Conservation (phyloP, 1,139 yeast genomes). For the Casaregolazyma lundiana region DNA sequence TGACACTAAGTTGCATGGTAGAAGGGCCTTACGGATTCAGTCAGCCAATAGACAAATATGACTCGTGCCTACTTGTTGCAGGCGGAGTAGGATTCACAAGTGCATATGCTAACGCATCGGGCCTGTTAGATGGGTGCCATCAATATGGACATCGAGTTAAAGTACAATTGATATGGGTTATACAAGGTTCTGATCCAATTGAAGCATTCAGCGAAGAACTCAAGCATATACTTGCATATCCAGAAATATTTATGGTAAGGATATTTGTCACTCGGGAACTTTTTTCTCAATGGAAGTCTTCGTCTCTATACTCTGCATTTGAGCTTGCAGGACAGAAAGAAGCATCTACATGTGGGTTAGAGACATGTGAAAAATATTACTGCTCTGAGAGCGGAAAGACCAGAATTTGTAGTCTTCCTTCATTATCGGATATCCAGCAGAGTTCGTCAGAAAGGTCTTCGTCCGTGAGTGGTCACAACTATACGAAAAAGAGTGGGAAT, state of each 20-base stretch:
- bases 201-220: slow-evolving; percentile 41
- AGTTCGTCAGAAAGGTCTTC: background rate
- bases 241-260: slow-evolving; percentile 14
- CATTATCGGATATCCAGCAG: background rate
- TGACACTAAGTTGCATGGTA: slow-evolving; percentile 36
- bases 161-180: slow-evolving; percentile 48
- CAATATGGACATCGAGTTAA: slow-evolving; percentile 8
- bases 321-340: background rate
- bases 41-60: slow-evolving; percentile 47
- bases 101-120: slow-evolving; percentile 26
- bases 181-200: slow-evolving; percentile 43
- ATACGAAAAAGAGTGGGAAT: no score
- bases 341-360: no score
- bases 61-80: slow-evolving; percentile 47
- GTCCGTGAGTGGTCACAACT: no score
- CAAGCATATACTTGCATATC: slow-evolving; percentile 6
- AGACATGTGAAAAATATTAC: background rate
- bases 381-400: background rate
- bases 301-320: background rate
- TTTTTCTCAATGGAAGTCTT: background rate
- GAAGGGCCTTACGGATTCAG: slow-evolving; percentile 58
- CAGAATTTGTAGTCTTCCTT: background rate
- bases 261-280: slow-evolving; percentile 17
- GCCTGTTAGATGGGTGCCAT: slow-evolving; percentile 7
- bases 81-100: slow-evolving; percentile 73